Evolutionary conservation across 805 yeast species (phyloP).

Genomic region (Candida xyloterini): DNA sequence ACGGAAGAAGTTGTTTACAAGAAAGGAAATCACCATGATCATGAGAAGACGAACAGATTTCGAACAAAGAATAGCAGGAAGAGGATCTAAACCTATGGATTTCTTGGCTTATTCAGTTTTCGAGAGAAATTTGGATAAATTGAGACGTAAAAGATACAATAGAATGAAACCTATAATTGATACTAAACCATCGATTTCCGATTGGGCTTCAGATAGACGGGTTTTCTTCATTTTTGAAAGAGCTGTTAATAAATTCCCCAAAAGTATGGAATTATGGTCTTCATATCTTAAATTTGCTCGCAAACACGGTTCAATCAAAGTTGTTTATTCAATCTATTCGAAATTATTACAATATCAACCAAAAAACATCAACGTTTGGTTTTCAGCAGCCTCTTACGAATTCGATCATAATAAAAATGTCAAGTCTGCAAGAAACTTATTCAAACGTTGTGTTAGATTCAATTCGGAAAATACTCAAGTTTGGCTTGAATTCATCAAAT

Average conservation of each 20-base stretch:
- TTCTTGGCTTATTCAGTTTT: conserved; percentile 75
- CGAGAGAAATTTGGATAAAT: conserved; percentile 73
- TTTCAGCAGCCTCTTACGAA: conserved; percentile 91
- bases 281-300: conserved; percentile 68
- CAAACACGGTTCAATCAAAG: conserved; percentile 62
- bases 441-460: conserved; percentile 82
- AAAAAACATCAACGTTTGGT: conserved; percentile 87
- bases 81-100: conserved; percentile 78
- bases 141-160: conserved; percentile 67
- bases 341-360: conserved; percentile 84
- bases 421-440: conserved; percentile 79
- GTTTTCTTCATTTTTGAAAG: conserved; percentile 80
- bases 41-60: conserved; percentile 94
- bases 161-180: conserved; percentile 60
- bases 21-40: conserved; percentile 75
- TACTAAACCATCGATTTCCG: conserved; percentile 65
- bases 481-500: conserved; percentile 84
- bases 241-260: conserved; percentile 76
- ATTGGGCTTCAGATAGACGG: conserved; percentile 83
- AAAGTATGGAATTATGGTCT: conserved; percentile 75
- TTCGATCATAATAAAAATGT: conserved; percentile 86
- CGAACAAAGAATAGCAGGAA: conserved; percentile 82
- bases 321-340: conserved; percentile 73
- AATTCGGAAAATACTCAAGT: conserved; percentile 68
- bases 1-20: conserved; percentile 75